Conservation (phyloP, 2,329 filamentous ascomycete genomes). For the Pseudogymnoascus sp. region DNA sequence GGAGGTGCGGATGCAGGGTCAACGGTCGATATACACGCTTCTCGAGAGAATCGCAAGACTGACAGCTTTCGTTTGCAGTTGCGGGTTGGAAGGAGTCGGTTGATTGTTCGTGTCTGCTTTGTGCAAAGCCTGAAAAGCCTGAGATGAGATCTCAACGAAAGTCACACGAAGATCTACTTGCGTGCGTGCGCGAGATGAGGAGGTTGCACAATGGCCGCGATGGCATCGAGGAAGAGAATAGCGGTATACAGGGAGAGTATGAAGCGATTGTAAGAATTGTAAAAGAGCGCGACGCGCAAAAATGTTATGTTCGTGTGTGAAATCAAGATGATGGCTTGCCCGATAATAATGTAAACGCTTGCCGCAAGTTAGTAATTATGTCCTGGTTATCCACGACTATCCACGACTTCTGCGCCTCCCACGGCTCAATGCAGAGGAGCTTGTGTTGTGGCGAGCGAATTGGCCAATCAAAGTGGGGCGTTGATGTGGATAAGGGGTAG, state of each 20-base stretch:
- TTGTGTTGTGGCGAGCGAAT: slow-evolving; percentile 2
- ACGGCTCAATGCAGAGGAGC: slow-evolving; percentile 1
- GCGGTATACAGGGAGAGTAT: not conserved
- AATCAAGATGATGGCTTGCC: not conserved
- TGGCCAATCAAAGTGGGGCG: slow-evolving; percentile 5
- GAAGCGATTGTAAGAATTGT: not conserved
- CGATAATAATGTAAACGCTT: slow-evolving; percentile 2
- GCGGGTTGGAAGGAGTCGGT: not conserved
- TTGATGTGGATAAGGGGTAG: slow-evolving; percentile 3
- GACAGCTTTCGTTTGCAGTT: not conserved
- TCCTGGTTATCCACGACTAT: slow-evolving; percentile 3
- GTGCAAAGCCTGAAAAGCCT: not conserved
- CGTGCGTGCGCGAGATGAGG: slow-evolving; percentile 2
- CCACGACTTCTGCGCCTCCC: slow-evolving; percentile 1
- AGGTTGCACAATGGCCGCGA: slow-evolving; percentile 5
- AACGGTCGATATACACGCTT: not conserved
- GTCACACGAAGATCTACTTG: slow-evolving; percentile 9
- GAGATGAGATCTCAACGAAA: slow-evolving; percentile 7
- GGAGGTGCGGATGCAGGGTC: slow-evolving; percentile 1
- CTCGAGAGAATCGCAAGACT: not conserved
- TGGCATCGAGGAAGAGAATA: slow-evolving; percentile 4
- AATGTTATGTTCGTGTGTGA: not conserved
- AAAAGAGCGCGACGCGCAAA: slow-evolving; percentile 4
- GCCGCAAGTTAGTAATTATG: slow-evolving; percentile 6
- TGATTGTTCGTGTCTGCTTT: not conserved